A percentile compares a stretch with the other conserved stretches of the same genome.
Conservation (phyloP, 2,329 filamentous ascomycete species). For the Ceratocystis destructans region DNA sequence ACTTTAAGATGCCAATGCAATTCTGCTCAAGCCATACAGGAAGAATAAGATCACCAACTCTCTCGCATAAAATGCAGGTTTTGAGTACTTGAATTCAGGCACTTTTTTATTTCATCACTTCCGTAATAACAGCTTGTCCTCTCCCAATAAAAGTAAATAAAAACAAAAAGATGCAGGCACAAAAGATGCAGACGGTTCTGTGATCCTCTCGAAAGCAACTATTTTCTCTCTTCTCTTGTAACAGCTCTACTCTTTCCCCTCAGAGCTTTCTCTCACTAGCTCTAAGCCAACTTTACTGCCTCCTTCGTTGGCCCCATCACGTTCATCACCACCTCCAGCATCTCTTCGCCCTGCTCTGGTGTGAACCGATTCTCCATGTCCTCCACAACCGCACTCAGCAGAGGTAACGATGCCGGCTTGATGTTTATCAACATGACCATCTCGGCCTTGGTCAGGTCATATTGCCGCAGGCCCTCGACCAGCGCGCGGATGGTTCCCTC, state of each 20-base stretch:
- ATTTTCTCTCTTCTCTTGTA: too few relatives aligned
- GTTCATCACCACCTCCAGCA: constrained; percentile 42
- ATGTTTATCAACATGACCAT: constrained; percentile 55
- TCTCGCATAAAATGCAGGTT: neutral
- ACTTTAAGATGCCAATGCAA: neutral
- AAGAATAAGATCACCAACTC: neutral
- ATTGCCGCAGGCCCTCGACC: constrained; percentile 41
- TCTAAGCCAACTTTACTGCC: constrained; percentile 24
- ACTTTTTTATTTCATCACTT: neutral
- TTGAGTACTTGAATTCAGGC: neutral
- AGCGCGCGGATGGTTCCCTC: constrained; percentile 39
- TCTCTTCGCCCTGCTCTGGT: constrained; percentile 44
- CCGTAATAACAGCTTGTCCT: too few relatives aligned
- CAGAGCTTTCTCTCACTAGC: constrained; percentile 21
- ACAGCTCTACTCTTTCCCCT: too few relatives aligned
- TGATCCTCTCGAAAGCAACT: too few relatives aligned
- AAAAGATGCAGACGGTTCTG: too few relatives aligned
- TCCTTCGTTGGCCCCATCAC: constrained; percentile 38
- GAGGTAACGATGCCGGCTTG: constrained; percentile 42
- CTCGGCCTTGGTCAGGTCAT: constrained; percentile 53
- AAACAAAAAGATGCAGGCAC: too few relatives aligned
- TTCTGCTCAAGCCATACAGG: neutral
- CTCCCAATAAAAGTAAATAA: too few relatives aligned
- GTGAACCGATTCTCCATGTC: constrained; percentile 48
- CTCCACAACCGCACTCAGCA: constrained; percentile 50